A percentile compares a stretch with the other conserved stretches of the same genome.
phyloP scores from a whole-genome alignment of 768 basidiomycete genomes.

The Phaeotremella skinneri region DNA sequence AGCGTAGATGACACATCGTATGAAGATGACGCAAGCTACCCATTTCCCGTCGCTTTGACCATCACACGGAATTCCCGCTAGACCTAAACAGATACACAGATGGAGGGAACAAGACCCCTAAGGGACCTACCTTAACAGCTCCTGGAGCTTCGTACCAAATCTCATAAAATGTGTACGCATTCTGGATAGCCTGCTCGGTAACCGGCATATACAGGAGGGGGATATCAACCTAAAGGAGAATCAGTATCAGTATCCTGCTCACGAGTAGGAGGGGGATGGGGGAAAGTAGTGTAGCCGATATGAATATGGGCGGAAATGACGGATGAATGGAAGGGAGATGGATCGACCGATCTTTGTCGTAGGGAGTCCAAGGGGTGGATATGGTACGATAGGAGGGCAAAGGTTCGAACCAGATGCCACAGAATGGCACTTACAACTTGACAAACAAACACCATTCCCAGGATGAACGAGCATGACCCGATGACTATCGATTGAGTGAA shows the following conservation, averaged over 20 bases:
- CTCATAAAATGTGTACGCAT: conserved; percentile 84
- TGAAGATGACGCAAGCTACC: background rate
- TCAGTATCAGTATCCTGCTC: conserved; percentile 78
- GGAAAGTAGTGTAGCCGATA: no score
- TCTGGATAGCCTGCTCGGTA: conserved; percentile 64
- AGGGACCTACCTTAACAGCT: conserved; percentile 74
- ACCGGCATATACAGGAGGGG: conserved; percentile 69
- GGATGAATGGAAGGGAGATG: no score
- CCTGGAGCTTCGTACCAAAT: conserved; percentile 91
- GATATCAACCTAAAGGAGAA: conserved; percentile 80
- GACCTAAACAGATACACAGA: background rate
- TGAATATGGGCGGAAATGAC: no score
- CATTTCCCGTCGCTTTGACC: no score
- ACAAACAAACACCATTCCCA: conserved; percentile 61
- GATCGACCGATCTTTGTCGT: no score
- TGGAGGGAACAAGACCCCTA: background rate
- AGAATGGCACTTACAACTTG: conserved; percentile 36
- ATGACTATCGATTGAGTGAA: conserved; percentile 88
- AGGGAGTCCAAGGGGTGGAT: no score
- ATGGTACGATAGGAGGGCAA: no score
- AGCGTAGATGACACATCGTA: background rate
- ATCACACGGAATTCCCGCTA: no score
- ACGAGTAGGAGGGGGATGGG: no score
- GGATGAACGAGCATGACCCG: conserved; percentile 81
- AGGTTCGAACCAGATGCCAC: no score